Base-by-base conservation (phyloP, 805 yeast genomes). In the Yamadazyma olivae region DNA sequence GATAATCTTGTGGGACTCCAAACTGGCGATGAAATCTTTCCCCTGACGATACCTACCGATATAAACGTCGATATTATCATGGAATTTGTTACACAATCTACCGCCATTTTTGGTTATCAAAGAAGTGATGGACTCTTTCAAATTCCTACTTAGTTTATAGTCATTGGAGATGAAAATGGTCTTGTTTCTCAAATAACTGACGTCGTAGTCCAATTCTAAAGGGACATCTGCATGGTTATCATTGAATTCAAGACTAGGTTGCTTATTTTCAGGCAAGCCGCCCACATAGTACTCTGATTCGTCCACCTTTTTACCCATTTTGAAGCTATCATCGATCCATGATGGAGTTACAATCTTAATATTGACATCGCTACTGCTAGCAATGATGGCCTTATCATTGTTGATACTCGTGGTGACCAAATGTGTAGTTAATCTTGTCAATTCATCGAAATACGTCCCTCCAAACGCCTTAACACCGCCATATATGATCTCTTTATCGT, bases 391-490 rank as follows among this genome's bases (percentile, higher is more conserved):
- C 40, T 78, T 78, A 35, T 78, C 84, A 36, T 77, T 75, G 3
- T 74, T 56, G 23, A 61, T 52, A 43, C 75, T 76, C 4, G 57
- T 51, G 0, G 91, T 75, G 15, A 91, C 64, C 23, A 88, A 68
- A 65, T 91, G 97, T 0, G 96, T 86, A 1, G 95, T 85, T 44
- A 74, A 75, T 35, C 74, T 73, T 6, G 87, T 79, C 20, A 90
- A 63, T 8, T 64, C 64, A 41, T 81, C 83, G 27, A 77, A 62
- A 50, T 68, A 79, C 22, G 75, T 79, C 3, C 96, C 98, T 2
- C 97, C 98, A 41, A 85, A 70, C 1, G 85, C 79, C 15, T 74
- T 59, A 2, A 82, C 82, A 0, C 83, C 86, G 5, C 79, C 81
- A 44, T 78, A 73, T 12, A 86, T 68, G n/a, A 75, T 77, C 37